Evolutionary conservation across 2,329 filamentous ascomycete species (phyloP).

Genomic region (Aspergillus felis): DNA sequence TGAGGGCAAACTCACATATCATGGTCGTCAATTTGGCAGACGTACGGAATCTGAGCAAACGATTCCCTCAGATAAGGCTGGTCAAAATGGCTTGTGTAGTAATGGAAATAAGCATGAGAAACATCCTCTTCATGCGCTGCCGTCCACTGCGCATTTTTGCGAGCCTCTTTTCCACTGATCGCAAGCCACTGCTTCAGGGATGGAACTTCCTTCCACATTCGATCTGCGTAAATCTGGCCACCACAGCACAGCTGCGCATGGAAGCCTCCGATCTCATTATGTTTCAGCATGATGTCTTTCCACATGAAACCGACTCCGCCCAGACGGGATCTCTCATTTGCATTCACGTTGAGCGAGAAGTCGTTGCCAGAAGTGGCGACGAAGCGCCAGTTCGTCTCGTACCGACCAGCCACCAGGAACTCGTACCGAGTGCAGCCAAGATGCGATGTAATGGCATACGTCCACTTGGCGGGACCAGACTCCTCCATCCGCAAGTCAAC

Average conservation of each 20-base stretch:
- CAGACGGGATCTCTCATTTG: conserved; percentile 77
- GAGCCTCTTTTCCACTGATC: conserved; percentile 86
- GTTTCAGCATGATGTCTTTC: conserved; percentile 98
- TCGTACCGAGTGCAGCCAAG: conserved; percentile 97
- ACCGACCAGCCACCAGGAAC: conserved; percentile 85
- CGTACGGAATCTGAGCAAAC: conserved; percentile 93
- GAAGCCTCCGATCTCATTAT: conserved; percentile 92
- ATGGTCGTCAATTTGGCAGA: conserved; percentile 91
- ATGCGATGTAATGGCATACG: conserved; percentile 95
- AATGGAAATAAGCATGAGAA: conserved; percentile 95
- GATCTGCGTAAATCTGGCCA: conserved; percentile 91
- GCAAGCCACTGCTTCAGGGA: conserved; percentile 91
- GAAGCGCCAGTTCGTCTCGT: conserved; percentile 92
- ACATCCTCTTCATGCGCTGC: conserved; percentile 94
- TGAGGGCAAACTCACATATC: conserved; percentile 71
- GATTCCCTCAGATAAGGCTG: conserved; percentile 91
- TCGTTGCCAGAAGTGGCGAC: conserved; percentile 96
- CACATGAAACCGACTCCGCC: conserved; percentile 95
- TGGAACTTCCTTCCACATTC: conserved; percentile 94
- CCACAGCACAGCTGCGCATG: conserved; percentile 89
- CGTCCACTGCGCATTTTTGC: conserved; percentile 88
- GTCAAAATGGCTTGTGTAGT: conserved; percentile 97
- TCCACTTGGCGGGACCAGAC: conserved; percentile 75
- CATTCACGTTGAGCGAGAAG: conserved; percentile 81
- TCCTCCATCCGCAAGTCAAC: conserved; percentile 88